phyloP scores from a whole-genome alignment of 169 alveolate species.

The Theileria parva region DNA sequence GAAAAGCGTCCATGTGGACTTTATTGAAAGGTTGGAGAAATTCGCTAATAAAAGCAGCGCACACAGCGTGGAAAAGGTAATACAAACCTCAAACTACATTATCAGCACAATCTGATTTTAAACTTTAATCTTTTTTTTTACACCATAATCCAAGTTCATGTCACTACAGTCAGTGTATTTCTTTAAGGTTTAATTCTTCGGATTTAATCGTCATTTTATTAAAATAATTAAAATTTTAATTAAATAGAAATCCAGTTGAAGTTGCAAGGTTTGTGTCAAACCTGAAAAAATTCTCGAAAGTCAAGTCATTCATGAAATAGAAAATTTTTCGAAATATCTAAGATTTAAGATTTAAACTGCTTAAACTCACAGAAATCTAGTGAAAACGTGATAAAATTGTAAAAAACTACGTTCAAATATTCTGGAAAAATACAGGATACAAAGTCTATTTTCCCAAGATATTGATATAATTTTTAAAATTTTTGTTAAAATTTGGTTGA shows the following conservation, averaged over 20 bases:
- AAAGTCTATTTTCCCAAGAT: not conserved
- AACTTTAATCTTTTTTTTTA: not conserved
- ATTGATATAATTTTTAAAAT: too few relatives aligned
- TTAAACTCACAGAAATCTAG: not conserved
- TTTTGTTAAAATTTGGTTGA: not conserved
- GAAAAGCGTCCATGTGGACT: slow-evolving; percentile 6
- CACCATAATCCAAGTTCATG: not conserved
- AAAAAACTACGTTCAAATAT: too few relatives aligned
- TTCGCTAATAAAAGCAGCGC: not conserved
- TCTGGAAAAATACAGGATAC: not conserved
- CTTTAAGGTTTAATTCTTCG: not conserved
- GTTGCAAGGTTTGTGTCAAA: not conserved
- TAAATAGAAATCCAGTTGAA: not conserved
- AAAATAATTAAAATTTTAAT: too few relatives aligned
- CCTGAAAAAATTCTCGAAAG: not conserved
- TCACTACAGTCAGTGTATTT: not conserved
- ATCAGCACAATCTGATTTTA: slow-evolving; percentile 3
- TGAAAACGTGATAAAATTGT: too few relatives aligned
- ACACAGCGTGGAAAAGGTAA: slow-evolving; percentile 9
- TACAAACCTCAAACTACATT: slow-evolving; percentile 8
- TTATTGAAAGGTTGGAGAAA: slow-evolving; percentile 12
- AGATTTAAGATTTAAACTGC: too few relatives aligned
- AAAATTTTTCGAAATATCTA: not conserved
- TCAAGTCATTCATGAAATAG: too few relatives aligned
- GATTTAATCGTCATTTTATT: not conserved